These are phyloP conservation scores for Tremellales sp. DNA, from an alignment of 1,284 basidiomycete species.

Conservation along the genomic window DNA sequence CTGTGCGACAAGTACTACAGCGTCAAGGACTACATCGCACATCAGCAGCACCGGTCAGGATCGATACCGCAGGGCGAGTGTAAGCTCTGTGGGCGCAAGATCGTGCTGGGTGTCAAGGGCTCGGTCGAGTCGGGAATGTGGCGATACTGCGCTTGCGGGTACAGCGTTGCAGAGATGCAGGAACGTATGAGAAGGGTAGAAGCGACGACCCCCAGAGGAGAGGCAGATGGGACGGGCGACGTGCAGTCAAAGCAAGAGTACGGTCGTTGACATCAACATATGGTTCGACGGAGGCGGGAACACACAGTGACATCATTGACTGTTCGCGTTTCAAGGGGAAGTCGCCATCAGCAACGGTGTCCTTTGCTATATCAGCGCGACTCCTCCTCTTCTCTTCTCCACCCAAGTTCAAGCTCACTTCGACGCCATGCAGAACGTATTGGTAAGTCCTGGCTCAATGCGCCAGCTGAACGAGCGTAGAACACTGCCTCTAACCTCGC, in stretches of 20 bases:
- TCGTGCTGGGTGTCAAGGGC: neutral
- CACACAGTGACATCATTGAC: neutral
- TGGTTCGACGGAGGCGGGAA: no score
- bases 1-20: neutral
- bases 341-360: no score
- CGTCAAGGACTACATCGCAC: neutral
- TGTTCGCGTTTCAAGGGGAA: neutral
- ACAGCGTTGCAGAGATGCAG: neutral
- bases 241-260: no score
- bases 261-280: no score
- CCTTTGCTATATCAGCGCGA: no score
- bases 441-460: slow-evolving; percentile 4
- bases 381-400: neutral
- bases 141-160: neutral
- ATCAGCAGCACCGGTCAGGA: neutral
- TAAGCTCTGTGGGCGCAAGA: neutral
- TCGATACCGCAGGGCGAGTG: neutral
- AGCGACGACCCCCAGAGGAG: neutral
- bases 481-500: slow-evolving; percentile 9
- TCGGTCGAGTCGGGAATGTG: neutral
- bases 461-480: slow-evolving; percentile 7
- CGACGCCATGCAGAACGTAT: slow-evolving; percentile 18
- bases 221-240: neutral
- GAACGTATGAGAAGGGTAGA: neutral
- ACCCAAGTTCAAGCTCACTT: neutral